Evolutionary conservation across 371 early-diverging fungal genomes (phyloP).

Genomic region (Apophysomyces sp.): DNA sequence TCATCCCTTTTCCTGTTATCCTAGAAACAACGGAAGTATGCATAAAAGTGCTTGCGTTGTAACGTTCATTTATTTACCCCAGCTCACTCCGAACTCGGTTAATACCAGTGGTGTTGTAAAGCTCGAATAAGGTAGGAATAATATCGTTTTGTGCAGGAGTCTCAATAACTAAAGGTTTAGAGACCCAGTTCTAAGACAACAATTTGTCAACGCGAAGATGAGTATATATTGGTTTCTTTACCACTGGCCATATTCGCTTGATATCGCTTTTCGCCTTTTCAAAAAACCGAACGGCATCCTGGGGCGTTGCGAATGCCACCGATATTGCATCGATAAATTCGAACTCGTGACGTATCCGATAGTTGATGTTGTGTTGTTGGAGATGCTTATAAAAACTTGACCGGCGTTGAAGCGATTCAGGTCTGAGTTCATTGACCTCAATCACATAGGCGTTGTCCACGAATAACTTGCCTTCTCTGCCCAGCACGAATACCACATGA

Average conservation of each 20-base stretch:
- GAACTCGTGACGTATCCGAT: constrained; percentile 36
- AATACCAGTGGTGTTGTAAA: constrained; percentile 37
- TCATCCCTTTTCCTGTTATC: constrained; percentile 57
- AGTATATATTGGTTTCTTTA: constrained; percentile 5
- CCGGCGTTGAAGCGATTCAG: constrained; percentile 11
- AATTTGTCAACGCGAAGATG: neutral
- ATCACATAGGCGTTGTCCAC: constrained; percentile 35
- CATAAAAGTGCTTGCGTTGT: neutral
- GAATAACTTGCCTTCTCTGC: neutral
- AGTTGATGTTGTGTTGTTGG: constrained; percentile 21
- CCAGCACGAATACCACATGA: neutral
- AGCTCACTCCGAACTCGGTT: constrained; percentile 24
- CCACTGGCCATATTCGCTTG: constrained; percentile 46
- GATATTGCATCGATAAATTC: constrained; percentile 42
- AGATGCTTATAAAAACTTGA: constrained; percentile 24
- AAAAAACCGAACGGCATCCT: constrained; percentile 26
- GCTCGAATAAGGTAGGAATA: constrained; percentile 19
- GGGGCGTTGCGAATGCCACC: constrained; percentile 21
- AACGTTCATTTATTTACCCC: constrained; percentile 17
- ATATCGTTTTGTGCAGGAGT: neutral
- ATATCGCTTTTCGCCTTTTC: constrained; percentile 17
- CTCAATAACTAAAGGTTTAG: neutral
- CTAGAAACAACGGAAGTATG: neutral
- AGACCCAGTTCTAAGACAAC: constrained; percentile 1
- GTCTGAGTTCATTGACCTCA: constrained; percentile 24